Conservation (phyloP, 2,329 filamentous ascomycete species). For the Chaetomium strumarium region DNA sequence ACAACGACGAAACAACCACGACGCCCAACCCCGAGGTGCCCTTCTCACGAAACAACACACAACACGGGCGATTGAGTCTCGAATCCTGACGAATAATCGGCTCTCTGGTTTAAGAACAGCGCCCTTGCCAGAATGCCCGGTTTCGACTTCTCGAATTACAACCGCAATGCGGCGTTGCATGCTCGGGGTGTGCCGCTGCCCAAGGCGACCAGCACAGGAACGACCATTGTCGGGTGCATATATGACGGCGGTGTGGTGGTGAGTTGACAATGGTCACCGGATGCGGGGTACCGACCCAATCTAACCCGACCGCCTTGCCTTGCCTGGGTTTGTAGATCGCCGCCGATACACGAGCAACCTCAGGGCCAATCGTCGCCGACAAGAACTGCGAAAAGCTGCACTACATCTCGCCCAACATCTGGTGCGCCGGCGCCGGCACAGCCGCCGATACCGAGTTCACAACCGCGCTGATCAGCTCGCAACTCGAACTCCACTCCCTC, state of each 20-base stretch:
- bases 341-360: slow-evolving; percentile 95
- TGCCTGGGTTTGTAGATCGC: slow-evolving; percentile 78
- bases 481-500: slow-evolving; percentile 94
- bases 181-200: slow-evolving; percentile 89
- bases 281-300: background rate
- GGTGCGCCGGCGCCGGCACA: slow-evolving; percentile 96
- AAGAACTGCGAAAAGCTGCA: slow-evolving; percentile 99
- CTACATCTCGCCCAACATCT: slow-evolving; percentile 97
- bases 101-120: background rate
- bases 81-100: background rate
- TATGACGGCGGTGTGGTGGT: slow-evolving; percentile 95
- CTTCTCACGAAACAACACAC: background rate
- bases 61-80: background rate
- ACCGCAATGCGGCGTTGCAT: slow-evolving; percentile 95
- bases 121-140: slow-evolving; percentile 67
- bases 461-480: slow-evolving; percentile 95
- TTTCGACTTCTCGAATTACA: slow-evolving; percentile 99
- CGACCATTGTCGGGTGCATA: slow-evolving; percentile 96
- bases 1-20: slow-evolving; percentile 8
- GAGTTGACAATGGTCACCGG: slow-evolving; percentile 32
- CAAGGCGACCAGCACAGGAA: slow-evolving; percentile 97
- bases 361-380: slow-evolving; percentile 96
- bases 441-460: slow-evolving; percentile 99
- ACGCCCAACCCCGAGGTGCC: background rate
- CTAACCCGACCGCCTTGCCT: background rate